Evolutionary conservation across 2,329 filamentous ascomycete species (phyloP).

Genomic region (Scopulariopsis brevicaulis): DNA sequence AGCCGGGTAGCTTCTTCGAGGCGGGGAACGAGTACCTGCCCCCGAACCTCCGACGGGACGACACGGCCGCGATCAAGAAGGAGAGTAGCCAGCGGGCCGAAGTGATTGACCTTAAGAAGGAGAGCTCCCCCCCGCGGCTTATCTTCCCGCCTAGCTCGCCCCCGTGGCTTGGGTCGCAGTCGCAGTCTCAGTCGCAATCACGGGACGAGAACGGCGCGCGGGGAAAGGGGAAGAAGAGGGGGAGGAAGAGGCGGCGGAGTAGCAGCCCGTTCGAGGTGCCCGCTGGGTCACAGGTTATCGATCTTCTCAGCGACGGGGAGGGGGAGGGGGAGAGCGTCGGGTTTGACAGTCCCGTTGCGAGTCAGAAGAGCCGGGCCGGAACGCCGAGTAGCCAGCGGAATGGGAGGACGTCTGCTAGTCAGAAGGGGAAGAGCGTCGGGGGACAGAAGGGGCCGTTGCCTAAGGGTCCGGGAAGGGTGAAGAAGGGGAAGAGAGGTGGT

Average conservation of each 20-base stretch:
- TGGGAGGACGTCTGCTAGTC: neutral
- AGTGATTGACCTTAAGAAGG: neutral
- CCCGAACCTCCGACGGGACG: neutral
- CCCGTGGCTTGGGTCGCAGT: neutral
- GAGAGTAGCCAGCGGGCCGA: neutral
- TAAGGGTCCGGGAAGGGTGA: neutral
- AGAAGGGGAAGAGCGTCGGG: neutral
- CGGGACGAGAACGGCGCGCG: neutral
- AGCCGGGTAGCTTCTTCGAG: slow-evolving; percentile 3
- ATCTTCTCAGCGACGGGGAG: neutral
- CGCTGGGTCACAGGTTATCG: slow-evolving; percentile 2
- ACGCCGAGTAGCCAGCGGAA: neutral
- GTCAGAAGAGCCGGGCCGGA: neutral
- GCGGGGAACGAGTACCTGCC: neutral
- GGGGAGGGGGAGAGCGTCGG: neutral
- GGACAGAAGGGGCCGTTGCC: neutral
- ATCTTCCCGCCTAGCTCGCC: neutral
- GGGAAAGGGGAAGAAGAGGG: neutral
- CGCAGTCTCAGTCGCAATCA: neutral
- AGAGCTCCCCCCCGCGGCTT: neutral
- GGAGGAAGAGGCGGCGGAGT: neutral
- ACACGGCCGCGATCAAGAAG: neutral
- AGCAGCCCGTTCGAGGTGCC: slow-evolving; percentile 1
- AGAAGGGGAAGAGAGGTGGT: neutral
- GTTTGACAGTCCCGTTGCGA: neutral